Evolutionary conservation across 805 yeast genomes (phyloP).

Genomic region (Metschnikowia gelsemii): DNA sequence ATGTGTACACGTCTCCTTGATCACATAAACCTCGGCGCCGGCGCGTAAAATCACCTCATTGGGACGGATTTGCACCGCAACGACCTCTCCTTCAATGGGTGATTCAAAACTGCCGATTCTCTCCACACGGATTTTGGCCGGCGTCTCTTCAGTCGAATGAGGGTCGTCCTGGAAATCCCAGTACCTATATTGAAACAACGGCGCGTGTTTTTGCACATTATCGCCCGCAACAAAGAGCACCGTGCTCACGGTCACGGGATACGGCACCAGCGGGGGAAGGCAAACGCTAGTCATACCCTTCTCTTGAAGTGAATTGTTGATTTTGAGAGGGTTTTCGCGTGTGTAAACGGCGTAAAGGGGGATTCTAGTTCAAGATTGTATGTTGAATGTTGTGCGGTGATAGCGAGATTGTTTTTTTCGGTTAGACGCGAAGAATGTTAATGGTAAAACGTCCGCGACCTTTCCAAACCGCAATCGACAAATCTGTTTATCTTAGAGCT

Average conservation of each 20-base stretch:
- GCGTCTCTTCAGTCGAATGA: conserved; percentile 38
- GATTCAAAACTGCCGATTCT: conserved; percentile 75
- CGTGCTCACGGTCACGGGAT: conserved; percentile 63
- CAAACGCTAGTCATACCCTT: conserved; percentile 46
- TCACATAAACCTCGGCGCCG: conserved; percentile 47
- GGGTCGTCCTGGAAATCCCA: conserved; percentile 64
- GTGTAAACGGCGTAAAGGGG: no score
- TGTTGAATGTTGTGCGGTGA: no score
- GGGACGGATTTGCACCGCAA: conserved; percentile 46
- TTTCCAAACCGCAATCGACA: no score
- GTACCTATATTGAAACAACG: conserved; percentile 61
- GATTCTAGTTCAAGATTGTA: no score
- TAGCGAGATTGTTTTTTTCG: no score
- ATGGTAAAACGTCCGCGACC: no score
- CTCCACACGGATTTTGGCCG: conserved; percentile 57
- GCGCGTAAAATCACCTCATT: conserved; percentile 61
- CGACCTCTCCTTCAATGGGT: conserved; percentile 74
- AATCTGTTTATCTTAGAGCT: no score
- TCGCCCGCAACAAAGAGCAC: conserved; percentile 48
- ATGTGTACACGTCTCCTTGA: conserved; percentile 86
- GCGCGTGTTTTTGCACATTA: conserved; percentile 48
- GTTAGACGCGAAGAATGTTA: no score
- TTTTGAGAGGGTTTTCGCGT: neutral
- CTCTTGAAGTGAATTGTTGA: neutral
- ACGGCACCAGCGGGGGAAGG: conserved; percentile 63